phyloP scores from a whole-genome alignment of 768 basidiomycete species.

The Macrolepiota dolichaula region DNA sequence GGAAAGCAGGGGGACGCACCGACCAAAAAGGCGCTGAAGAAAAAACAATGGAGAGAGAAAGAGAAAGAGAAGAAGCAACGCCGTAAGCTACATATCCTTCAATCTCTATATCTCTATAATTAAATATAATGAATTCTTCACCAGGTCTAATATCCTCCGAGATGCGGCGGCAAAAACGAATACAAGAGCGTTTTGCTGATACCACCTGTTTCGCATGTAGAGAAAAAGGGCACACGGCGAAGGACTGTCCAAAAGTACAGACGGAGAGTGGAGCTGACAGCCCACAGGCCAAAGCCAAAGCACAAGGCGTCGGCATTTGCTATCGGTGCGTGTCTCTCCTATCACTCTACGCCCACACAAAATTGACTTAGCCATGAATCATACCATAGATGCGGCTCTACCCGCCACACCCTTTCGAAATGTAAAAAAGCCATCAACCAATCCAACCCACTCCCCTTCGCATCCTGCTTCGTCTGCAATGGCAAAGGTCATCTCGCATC shows the following conservation, averaged over 20 bases:
- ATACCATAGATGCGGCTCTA: conserved; percentile 71
- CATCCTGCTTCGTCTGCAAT: conserved; percentile 90
- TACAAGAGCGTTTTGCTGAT: conserved; percentile 46
- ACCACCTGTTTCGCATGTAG: conserved; percentile 89
- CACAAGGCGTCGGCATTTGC: conserved; percentile 50
- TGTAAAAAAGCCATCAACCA: conserved; percentile 68
- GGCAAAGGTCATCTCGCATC: conserved; percentile 83
- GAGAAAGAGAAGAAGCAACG: conserved; percentile 27
- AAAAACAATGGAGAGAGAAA: conserved; percentile 29
- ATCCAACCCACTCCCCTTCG: conserved; percentile 73
- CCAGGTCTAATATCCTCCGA: conserved; percentile 34
- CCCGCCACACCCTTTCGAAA: conserved; percentile 70
- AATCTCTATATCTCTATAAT: conserved; percentile 2
- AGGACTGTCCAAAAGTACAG: conserved; percentile 63
- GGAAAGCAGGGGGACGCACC: background rate
- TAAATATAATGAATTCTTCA: background rate
- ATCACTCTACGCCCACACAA: background rate
- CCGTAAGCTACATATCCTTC: conserved; percentile 26
- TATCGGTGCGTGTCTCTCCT: conserved; percentile 52
- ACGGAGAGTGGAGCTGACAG: conserved; percentile 14
- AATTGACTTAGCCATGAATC: background rate
- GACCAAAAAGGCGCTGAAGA: conserved; percentile 17
- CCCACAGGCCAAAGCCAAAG: conserved; percentile 16
- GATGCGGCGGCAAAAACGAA: conserved; percentile 60
- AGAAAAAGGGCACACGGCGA: conserved; percentile 77